A percentile compares a stretch with the other conserved stretches of the same genome.
These are phyloP conservation scores for Scortechinia acanthostroma DNA, from an alignment of 2,329 filamentous ascomycete species.

Conservation along the genomic window DNA sequence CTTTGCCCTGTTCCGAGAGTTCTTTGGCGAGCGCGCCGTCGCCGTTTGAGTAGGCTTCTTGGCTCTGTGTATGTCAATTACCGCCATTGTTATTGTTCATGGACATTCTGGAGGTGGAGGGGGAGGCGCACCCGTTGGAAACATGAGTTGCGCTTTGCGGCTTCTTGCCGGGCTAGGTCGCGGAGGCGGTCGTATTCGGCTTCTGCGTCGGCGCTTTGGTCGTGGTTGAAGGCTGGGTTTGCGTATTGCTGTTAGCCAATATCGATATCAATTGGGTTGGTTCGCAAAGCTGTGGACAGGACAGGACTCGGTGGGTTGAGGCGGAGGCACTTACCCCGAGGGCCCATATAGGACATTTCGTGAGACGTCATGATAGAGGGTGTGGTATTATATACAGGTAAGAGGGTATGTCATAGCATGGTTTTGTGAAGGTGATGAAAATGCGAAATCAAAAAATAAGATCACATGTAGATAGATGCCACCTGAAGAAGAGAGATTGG, in stretches of 20 bases:
- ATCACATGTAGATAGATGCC: no score
- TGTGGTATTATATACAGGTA: constrained; percentile 4
- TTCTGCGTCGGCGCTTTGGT: constrained; percentile 61
- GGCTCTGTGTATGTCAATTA: constrained; percentile 37
- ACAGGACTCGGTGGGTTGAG: not conserved
- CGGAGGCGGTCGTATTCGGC: constrained; percentile 88
- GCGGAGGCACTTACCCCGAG: constrained; percentile 18
- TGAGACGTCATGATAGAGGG: constrained; percentile 20
- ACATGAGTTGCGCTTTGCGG: constrained; percentile 69
- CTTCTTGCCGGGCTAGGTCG: constrained; percentile 74
- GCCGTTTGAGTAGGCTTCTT: constrained; percentile 74
- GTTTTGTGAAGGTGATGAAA: no score
- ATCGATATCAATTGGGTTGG: not conserved
- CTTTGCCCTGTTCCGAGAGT: constrained; percentile 77
- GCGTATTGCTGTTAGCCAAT: no score
- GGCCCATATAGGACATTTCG: constrained; percentile 30
- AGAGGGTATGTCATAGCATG: no score
- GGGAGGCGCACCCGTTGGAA: constrained; percentile 55
- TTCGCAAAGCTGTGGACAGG: not conserved
- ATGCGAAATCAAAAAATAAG: no score
- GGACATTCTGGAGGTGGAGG: constrained; percentile 2
- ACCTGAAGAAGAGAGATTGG: no score
- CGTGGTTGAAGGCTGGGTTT: constrained; percentile 74
- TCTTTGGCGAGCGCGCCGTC: constrained; percentile 79
- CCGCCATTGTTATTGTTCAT: constrained; percentile 1